Evolutionary conservation across 176 grass and related monocot species (phyloP), one percentile per base, ranked within the genome.

Genomic region (Avena atlantica): DNA sequence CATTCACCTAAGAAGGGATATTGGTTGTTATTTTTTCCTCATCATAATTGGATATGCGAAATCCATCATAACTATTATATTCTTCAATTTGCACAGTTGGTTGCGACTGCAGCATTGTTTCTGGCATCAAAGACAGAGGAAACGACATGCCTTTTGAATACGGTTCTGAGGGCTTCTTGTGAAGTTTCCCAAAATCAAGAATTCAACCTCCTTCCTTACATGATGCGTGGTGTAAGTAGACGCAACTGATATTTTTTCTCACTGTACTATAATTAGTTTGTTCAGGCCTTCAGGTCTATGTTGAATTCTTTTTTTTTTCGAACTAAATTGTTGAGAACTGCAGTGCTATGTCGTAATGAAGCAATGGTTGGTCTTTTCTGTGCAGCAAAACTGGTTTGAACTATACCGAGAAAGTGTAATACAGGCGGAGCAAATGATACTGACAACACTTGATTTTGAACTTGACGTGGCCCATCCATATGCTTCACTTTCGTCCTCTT

Each of bases 371-470:
- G 29, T 66, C 34, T 83, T 85, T 84, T 88, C n/a, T 93, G 7
- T 57, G 83, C 63, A 91, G 87, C 89, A 87, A 76, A 89, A 93
- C 74, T 98, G 95, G 91, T 98, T 98, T 95, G 83, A 98, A 68
- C 91, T 89, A 24, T 98, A 98, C 52, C 83, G 93, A 70, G 95
- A 97, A 79, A 86, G 83, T 53, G 89, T 95, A 52, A 95, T 85
- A 91, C 85, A 91, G 21, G 61, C 78, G 2, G 95, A 98, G 90
- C 91, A 98, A 84, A 89, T 89, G 95, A 95, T 98, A 91, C 76
- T 98, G 72, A 98, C 87, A 78, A 98, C 93, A 31, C 91, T 98
- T 60, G 91, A 95, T 92, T 98, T 98, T 25, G 95, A 97, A 78
- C 87, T 98, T 76, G 93, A 98, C 85, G 95, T 95, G 83, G 63